These are phyloP conservation scores for Metarhizium sp. DNA, from an alignment of 2,329 filamentous ascomycete species.

Conservation along the genomic window DNA sequence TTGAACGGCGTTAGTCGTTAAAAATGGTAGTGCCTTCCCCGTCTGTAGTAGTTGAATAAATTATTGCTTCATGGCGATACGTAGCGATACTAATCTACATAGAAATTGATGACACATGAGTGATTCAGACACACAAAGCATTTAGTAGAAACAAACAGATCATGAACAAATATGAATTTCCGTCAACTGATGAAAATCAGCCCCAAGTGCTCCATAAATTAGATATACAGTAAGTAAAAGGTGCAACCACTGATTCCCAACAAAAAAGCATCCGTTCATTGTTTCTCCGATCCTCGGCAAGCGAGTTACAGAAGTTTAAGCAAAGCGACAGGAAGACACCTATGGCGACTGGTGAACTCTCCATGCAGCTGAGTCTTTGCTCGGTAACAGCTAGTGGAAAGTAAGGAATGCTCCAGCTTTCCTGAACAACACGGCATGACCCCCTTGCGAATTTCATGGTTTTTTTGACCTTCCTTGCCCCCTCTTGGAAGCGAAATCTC, in stretches of 20 bases:
- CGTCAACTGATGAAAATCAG: slow-evolving; percentile 6
- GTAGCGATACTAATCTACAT: neutral
- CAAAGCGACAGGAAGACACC: neutral
- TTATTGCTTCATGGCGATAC: neutral
- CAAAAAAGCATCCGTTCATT: neutral
- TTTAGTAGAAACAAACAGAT: neutral
- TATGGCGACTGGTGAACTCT: neutral
- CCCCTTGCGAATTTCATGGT: neutral
- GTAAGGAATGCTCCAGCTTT: neutral
- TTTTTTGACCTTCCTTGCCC: neutral
- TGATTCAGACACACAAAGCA: neutral
- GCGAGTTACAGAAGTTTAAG: neutral
- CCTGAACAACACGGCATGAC: neutral
- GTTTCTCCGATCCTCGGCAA: neutral
- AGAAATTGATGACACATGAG: too few relatives aligned
- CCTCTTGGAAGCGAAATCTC: neutral
- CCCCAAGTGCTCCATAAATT: slow-evolving; percentile 11
- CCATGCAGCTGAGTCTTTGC: neutral
- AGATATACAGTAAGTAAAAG: slow-evolving; percentile 15
- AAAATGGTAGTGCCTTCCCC: neutral
- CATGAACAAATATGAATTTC: slow-evolving; percentile 10
- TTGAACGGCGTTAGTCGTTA: neutral
- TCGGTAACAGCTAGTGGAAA: neutral
- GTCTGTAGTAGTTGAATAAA: too few relatives aligned
- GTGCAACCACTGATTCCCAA: neutral